Evolutionary conservation across 148 eudicot genomes (phyloP), one percentile per base, ranked within the genome.

Genomic region (Fagopyrum tataricum): DNA sequence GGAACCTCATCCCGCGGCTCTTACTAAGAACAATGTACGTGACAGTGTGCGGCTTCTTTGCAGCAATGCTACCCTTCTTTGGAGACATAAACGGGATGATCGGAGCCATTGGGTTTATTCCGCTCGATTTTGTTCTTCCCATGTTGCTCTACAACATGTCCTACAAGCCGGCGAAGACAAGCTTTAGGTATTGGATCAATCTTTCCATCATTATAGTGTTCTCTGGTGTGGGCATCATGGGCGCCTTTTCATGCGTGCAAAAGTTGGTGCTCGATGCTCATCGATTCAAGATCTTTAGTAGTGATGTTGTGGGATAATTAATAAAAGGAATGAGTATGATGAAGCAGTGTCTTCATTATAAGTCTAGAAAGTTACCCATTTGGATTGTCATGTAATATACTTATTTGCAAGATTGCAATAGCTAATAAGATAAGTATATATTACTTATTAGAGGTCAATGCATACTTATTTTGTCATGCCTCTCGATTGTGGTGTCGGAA

Each of bases 31-130:
- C 97, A 6, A 39, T 81, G 15, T 95, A 95, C 83, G 82, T 95
- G 88, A 64, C 82, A 18, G 12, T 83, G 11, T 95, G 97, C 17
- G 98, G 98, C 4, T 85, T 91, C 55, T 77, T 95, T 26, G 98
- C 96, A n/a, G 98, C 97, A 7, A 88, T 95, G 96, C 82, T 91
- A 0, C 98, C 98, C 14, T 95, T 95, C 74, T 95, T 95, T 47
- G 97, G 97, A 0, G 98, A 95, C 84, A 86, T 95, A 7, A 95
- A 77, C 44, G 91, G 87, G 7, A 89, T 90, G 0, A 89, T 95
- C 4, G 98, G 98, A 70, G 97, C 98, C 15, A 72, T 95, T 13
- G 98, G 98, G 0, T 90, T 94, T 80, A 91, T 95, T 48, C 98
- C 98, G 44, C 77, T 95, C 11, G 98, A 95, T 72, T 95, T 95